Percentiles rank a stretch among this genome's conserved stretches.
These are phyloP conservation scores for Trichoderma reesei DNA, from an alignment of 495 filamentous ascomycete genomes.

Conservation along the genomic window DNA sequence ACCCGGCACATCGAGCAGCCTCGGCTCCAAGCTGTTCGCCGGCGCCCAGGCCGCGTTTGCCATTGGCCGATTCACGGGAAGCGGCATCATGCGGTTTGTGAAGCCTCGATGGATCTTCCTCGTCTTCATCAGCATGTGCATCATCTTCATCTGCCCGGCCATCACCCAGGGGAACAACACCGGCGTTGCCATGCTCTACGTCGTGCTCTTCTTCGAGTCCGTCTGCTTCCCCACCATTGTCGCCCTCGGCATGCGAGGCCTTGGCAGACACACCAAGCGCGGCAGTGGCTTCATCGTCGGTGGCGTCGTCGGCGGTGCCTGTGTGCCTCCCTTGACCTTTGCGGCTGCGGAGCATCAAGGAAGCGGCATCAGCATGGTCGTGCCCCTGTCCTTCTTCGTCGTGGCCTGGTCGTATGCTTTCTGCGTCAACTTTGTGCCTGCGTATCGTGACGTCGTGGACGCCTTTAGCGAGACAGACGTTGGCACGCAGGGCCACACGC, in stretches of 20 bases:
- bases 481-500: conserved; percentile 29
- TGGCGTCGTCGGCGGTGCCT: conserved; percentile 52
- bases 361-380: conserved; percentile 32
- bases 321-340: conserved; percentile 55
- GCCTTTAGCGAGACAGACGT: not conserved
- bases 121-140: conserved; percentile 36
- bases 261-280: conserved; percentile 60
- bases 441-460: conserved; percentile 1
- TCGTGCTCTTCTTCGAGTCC: conserved; percentile 59
- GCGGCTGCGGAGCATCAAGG: conserved; percentile 39
- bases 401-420: conserved; percentile 30
- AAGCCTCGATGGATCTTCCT: conserved; percentile 45
- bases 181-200: conserved; percentile 48
- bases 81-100: conserved; percentile 36
- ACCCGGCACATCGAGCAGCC: conserved; percentile 14
- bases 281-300: conserved; percentile 54
- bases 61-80: conserved; percentile 53
- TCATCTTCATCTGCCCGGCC: conserved; percentile 49
- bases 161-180: conserved; percentile 42
- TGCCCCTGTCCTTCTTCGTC: conserved; percentile 32
- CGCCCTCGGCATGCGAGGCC: conserved; percentile 54
- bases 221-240: conserved; percentile 64
- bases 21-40: conserved; percentile 43
- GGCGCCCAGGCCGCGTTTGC: conserved; percentile 59
- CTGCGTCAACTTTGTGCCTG: conserved; percentile 15